These are phyloP conservation scores for Fusarium napiforme DNA, from an alignment of 2,329 filamentous ascomycete genomes.

Conservation along the genomic window DNA sequence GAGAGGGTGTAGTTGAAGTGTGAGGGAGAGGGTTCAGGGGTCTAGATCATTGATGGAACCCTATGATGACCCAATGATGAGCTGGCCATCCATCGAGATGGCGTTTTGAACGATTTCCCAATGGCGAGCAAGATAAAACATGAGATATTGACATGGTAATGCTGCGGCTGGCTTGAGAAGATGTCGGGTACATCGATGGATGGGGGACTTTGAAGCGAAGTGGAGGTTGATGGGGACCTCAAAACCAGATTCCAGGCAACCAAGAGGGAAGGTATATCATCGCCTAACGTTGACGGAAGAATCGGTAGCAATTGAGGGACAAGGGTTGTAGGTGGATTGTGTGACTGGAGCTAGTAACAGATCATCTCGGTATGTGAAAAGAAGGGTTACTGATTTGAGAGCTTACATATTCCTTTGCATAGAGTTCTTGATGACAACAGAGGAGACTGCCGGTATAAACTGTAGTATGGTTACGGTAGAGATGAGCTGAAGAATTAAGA, in stretches of 20 bases:
- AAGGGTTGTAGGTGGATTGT: slow-evolving; percentile 1
- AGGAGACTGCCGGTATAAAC: not conserved
- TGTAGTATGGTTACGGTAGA: not conserved
- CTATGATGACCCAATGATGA: slow-evolving; percentile 22
- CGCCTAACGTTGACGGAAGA: not conserved
- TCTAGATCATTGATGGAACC: slow-evolving; percentile 13
- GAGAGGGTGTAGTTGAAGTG: slow-evolving; percentile 20
- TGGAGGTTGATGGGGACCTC: slow-evolving; percentile 15
- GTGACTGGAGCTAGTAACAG: not conserved
- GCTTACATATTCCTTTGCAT: not conserved
- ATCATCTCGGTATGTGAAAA: not conserved
- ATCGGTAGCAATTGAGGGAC: not conserved
- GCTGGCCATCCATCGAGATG: slow-evolving; percentile 8
- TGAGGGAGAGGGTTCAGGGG: slow-evolving; percentile 5
- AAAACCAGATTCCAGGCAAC: slow-evolving; percentile 14
- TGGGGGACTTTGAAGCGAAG: not conserved
- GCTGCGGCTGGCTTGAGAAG: slow-evolving; percentile 8
- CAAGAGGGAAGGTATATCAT: not conserved
- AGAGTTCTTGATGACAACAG: not conserved
- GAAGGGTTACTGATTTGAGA: not conserved
- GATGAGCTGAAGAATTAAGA: slow-evolving; percentile 1
- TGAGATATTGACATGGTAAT: slow-evolving; percentile 21
- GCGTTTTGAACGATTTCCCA: not conserved
- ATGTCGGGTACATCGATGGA: not conserved
- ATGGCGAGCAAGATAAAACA: not conserved